These are phyloP conservation scores for Barnettozyma botsteinii DNA, from an alignment of 805 yeast genomes.

Conservation along the genomic window DNA sequence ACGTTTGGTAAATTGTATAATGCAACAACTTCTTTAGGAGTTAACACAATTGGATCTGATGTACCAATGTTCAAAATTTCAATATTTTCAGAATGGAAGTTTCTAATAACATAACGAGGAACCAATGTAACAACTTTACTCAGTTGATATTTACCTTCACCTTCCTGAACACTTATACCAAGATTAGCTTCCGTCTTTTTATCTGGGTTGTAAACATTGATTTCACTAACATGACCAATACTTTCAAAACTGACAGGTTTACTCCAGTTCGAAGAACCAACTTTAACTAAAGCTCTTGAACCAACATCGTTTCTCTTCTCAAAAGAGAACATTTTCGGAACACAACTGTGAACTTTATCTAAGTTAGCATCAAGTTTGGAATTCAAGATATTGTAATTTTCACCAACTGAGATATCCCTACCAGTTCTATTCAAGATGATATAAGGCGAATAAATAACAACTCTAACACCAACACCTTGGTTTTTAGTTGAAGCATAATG, in stretches of 20 bases:
- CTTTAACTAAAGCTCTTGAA: slow-evolving; percentile 59
- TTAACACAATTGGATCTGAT: slow-evolving; percentile 41
- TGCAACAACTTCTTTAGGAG: slow-evolving; percentile 45
- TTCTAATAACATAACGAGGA: slow-evolving; percentile 77
- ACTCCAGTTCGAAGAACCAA: slow-evolving; percentile 70
- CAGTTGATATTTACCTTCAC: slow-evolving; percentile 74
- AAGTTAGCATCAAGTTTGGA: slow-evolving; percentile 34
- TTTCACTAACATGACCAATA: slow-evolving; percentile 72
- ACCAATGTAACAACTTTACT: slow-evolving; percentile 74
- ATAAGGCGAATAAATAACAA: slow-evolving; percentile 80
- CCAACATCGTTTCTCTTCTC: slow-evolving; percentile 49
- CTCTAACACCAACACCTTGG: slow-evolving; percentile 53
- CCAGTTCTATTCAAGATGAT: slow-evolving; percentile 78
- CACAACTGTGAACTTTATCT: slow-evolving; percentile 29
- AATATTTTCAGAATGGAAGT: slow-evolving; percentile 50
- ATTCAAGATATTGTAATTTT: slow-evolving; percentile 45
- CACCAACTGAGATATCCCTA: slow-evolving; percentile 50
- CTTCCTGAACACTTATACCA: slow-evolving; percentile 74
- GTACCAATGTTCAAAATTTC: slow-evolving; percentile 66
- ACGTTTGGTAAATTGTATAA: slow-evolving; percentile 57
- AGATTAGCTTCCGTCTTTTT: slow-evolving; percentile 60
- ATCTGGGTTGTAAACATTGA: slow-evolving; percentile 42
- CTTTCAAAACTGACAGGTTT: slow-evolving; percentile 79
- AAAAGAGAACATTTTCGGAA: slow-evolving; percentile 84
- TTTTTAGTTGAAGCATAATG: slow-evolving; percentile 52